Base-by-base conservation (phyloP, 305 asterid genomes). In the Fraxinus sp. region DNA sequence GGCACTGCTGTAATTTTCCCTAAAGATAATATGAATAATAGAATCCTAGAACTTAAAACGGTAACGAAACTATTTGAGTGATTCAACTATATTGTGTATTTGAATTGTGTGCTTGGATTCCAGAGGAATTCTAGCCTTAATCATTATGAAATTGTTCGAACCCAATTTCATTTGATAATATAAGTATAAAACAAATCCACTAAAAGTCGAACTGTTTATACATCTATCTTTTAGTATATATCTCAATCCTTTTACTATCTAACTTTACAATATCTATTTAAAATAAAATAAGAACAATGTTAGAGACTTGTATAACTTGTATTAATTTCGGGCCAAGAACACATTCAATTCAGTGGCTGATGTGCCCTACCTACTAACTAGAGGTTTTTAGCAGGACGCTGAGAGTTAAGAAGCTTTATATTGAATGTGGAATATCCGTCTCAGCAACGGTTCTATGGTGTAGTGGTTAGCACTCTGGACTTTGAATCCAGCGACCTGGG, bases 391-490 rank as follows among this genome's bases (percentile, higher is more conserved):
- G 3, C 33, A 37, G 43, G 14, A 10, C 52, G 0, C 2, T 10
- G 52, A 10, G 4, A 41, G 4, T 10, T 41, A 9, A 9, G 8
- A 9, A 1, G 3, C 2, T 9, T 9, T 43, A 43, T 43, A 10
- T 2, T 43, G 4, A 43, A 43, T 10, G n/a, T 43, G n/a, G 16
- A 43, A 10, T 0, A 6, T 1, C 4, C 2, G 5, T 43, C 16
- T 11, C 16, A 43, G 5, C 14, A 8, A 39, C 46, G 98, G 97
- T 97, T 97, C 98, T 90, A 95, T 93, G 98, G 98, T 97, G 98
- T 95, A 95, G 98, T 95, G 98, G 98, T 97, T 97, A 97, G 98
- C 97, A 97, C 98, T 93, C 90, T 93, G 97, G 98, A 97, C 97
- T 95, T 95, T 95, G 98, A 96, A 94, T 91, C 97, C 98, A 93